Evolutionary conservation across 257 asterid species (phyloP).

Genomic region (Penstemon newberryi): DNA sequence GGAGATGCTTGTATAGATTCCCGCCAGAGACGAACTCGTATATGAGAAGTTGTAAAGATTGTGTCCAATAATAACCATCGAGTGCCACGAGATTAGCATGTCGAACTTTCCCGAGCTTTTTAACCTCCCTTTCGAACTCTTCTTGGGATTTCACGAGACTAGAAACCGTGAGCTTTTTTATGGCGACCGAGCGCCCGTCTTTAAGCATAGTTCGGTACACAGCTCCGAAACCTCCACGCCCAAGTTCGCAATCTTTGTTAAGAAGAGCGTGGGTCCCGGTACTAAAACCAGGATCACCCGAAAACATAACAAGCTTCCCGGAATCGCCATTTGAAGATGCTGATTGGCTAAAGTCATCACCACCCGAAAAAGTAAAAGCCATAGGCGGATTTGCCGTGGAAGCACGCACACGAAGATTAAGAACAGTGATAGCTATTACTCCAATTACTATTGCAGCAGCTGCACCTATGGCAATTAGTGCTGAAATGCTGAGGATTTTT

Average conservation of each 20-base stretch:
- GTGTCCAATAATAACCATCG: conserved; percentile 92
- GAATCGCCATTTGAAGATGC: conserved; percentile 64
- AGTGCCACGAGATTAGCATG: conserved; percentile 70
- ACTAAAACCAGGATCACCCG: conserved; percentile 76
- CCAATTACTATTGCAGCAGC: conserved; percentile 81
- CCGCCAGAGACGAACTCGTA: conserved; percentile 78
- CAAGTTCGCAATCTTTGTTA: conserved; percentile 85
- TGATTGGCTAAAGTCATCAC: conserved; percentile 67
- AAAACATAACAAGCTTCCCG: conserved; percentile 89
- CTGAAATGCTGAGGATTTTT: conserved; percentile 82
- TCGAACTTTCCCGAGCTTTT: conserved; percentile 57
- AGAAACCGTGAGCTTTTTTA: conserved; percentile 81
- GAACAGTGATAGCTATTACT: conserved; percentile 80
- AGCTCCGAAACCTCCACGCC: conserved; percentile 92
- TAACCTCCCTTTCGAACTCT: conserved; percentile 78
- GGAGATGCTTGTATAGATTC: conserved; percentile 73
- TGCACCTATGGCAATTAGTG: conserved; percentile 87
- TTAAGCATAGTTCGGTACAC: conserved; percentile 72
- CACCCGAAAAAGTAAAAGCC: conserved; percentile 67
- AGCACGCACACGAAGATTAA: conserved; percentile 74
- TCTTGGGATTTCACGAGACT: conserved; percentile 80
- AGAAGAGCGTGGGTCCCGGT: conserved; percentile 81
- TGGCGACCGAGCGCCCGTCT: conserved; percentile 81
- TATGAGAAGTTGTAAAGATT: conserved; percentile 80
- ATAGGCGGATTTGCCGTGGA: conserved; percentile 52